Evolutionary conservation across 805 yeast species (phyloP), one percentile per base, ranked within the genome.

Genomic region (Wickerhamiella cacticola): DNA sequence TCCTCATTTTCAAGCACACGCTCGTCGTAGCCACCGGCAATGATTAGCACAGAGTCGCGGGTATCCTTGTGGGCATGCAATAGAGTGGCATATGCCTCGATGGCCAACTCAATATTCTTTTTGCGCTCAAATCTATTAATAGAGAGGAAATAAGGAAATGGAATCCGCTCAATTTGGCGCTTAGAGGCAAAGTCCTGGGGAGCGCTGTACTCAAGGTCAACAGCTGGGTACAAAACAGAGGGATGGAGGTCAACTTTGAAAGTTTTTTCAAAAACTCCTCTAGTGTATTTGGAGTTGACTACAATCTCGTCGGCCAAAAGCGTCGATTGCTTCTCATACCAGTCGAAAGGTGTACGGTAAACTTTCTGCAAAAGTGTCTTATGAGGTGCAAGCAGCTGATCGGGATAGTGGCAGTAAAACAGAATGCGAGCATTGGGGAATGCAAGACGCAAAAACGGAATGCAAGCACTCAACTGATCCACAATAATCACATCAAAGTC

Each of bases 321-420:
- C 25, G 94, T 86, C 1, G 94, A 74, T 65, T 82, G 70, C 55
- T 84, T 86, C 64, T 92, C 99, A 19, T 82, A 65, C n/a, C 66
- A 55, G 63, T 92, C 95, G 63, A 92, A 89, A 1, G 95, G 92
- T 3, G 73, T 46, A 52, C 99, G 70, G 64, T 92, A 92, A 0
- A 82, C 44, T 51, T 65, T 67, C 56, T 86, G 80, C 7, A 81
- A 23, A 1, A 71, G 23, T 1, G 79, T 67, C 2, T 72, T 67
- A 46, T 80, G 79, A 16, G 68, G 67, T 0, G 95, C 80, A 38
- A 89, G 67, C 43, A 81, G 68, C 59, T 82, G 81, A 63, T 92
- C 99, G 0, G 99, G 98, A 63, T 89, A 89, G 67, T 92, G 99
- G 59, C 98, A 88, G 63, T 92, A 92, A 60, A 89, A 92, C 45